These are phyloP conservation scores for Thelonectria olida DNA, from an alignment of 2,329 filamentous ascomycete genomes.

Conservation along the genomic window DNA sequence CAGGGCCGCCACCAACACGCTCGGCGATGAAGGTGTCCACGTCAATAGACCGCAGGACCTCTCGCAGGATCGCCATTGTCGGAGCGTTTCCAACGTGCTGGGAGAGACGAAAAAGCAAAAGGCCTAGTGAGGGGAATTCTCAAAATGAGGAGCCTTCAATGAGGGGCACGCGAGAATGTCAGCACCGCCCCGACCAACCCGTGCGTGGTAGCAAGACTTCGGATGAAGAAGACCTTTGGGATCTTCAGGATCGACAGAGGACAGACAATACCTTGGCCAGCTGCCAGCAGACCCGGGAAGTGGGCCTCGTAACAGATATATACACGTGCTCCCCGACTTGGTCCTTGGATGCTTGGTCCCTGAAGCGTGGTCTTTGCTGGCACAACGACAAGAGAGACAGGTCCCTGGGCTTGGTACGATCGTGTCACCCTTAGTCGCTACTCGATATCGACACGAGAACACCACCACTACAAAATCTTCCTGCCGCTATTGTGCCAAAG, in stretches of 20 bases:
- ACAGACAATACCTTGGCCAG: neutral
- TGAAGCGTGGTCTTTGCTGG: neutral
- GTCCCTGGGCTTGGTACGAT: neutral
- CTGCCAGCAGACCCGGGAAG: neutral
- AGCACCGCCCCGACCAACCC: neutral
- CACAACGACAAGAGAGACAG: neutral
- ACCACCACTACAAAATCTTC: neutral
- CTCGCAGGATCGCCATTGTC: neutral
- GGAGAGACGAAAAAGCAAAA: neutral
- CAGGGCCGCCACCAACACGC: neutral
- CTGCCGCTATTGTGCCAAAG: no score
- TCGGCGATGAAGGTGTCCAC: neutral
- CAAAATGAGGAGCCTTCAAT: neutral
- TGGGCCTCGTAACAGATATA: slow-evolving; percentile 2
- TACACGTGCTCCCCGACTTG: neutral
- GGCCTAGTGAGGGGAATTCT: neutral
- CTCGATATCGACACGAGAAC: neutral
- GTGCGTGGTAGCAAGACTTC: neutral
- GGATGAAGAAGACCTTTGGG: neutral
- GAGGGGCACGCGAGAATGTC: neutral
- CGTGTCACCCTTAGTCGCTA: neutral
- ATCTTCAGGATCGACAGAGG: neutral
- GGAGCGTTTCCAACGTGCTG: neutral
- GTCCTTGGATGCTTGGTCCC: neutral
- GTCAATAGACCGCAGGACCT: slow-evolving; percentile 3